Percentiles rank a stretch among this genome's conserved stretches.
Evolutionary conservation across 306 rosid genomes (phyloP).

Genomic region (Calophaca sinica): DNA sequence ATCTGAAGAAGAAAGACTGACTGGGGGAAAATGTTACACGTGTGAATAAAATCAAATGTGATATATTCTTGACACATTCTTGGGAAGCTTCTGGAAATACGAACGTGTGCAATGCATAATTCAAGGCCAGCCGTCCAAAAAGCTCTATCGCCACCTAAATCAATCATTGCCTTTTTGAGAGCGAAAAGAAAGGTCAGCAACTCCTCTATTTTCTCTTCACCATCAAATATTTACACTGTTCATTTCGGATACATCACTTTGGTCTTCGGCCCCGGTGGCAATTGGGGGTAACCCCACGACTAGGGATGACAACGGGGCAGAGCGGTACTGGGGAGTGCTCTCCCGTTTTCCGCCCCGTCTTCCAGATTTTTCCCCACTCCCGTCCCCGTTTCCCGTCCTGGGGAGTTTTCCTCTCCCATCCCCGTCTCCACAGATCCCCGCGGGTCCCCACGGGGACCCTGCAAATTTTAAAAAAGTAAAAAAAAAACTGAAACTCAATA

Average conservation of each 20-base stretch:
- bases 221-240: neutral
- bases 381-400: too few species aligned
- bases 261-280: too few species aligned
- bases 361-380: too few species aligned
- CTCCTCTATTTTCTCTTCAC: constrained; percentile 26
- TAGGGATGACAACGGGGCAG: too few species aligned
- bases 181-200: neutral
- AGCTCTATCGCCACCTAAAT: neutral
- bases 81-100: constrained; percentile 34
- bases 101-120: constrained; percentile 18
- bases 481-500: too few species aligned
- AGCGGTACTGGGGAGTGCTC: too few species aligned
- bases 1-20: neutral
- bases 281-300: too few species aligned
- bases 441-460: too few species aligned
- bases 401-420: too few species aligned
- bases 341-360: too few species aligned
- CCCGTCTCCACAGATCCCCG: too few species aligned
- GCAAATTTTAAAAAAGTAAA: too few species aligned
- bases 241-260: neutral
- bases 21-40: constrained; percentile 29
- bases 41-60: constrained; percentile 19
- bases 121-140: constrained; percentile 1
- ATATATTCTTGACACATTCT: constrained; percentile 37
- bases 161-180: neutral